Evolutionary conservation across 2,329 filamentous ascomycete species (phyloP), one percentile per base, ranked within the genome.

Genomic region (Cladosporium sp.): DNA sequence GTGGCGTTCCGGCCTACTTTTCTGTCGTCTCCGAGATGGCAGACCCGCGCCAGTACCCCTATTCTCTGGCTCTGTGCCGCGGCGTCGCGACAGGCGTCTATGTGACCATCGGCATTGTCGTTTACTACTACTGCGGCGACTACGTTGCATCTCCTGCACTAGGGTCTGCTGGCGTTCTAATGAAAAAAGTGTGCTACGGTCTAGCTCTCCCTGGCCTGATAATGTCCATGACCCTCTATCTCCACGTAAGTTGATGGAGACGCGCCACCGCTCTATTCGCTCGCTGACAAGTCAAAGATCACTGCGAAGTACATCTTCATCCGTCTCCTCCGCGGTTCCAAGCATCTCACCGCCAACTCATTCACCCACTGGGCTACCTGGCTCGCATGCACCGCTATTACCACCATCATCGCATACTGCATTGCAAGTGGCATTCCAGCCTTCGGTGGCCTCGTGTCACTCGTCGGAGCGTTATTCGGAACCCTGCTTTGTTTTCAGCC

Each of bases 171-270:
- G 74, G 74, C 2, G 11, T 46, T 0, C 52, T 62, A 1, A 66
- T 74, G 55, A 77, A 77, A 66, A 75, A 72, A 59, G 63, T 75
- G 14, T 68, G 66, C 52, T 77, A 76, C 53, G 75, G 74, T 11
- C 67, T 63, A 38, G 60, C 60, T 3, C 43, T 63, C 11, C 60
- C 60, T 13, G 60, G 60, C 16, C 53, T 63, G 16, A 52, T 61
- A 22, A 59, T 60, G 41, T 59, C 59, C 48, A 60, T 59, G 58
- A 51, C 60, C 16, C 52, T 65, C 10, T 68, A 46, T 40, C 42
- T 54, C 7, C 45, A 60, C 53, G 46, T 49, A 42, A 49, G 46
- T 9, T 4, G 9, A 2, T 4, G 35, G 32, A 6, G 14, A 33
- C 16, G 18, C 13, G 5, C 18, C 5, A 28, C 2, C 9, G 16